Base-by-base conservation (phyloP, 805 yeast species). In the Torulaspora delbrueckii region DNA sequence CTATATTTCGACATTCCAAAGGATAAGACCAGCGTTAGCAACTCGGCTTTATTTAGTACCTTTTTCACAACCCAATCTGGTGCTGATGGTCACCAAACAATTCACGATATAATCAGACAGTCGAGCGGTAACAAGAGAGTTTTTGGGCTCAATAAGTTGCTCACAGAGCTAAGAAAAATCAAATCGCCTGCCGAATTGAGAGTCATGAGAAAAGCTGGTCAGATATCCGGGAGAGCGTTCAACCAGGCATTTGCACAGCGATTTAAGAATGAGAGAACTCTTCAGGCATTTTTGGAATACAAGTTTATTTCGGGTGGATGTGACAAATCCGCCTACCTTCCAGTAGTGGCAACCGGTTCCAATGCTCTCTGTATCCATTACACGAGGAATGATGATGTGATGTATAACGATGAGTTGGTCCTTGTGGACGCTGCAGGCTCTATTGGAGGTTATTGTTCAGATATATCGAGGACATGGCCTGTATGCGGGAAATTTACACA, bases 401-500 rank as follows among this genome's bases (percentile, higher is more conserved):
- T 93, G 51, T 76, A 77, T 46, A 75, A 77, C 35, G 88, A 82
- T 52, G 97, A 91, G 51, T 68, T 86, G 73, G 96, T 89, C 6
- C 77, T 93, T 24, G 89, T 93, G 3, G 99, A 93, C 66, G 98
- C 98, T 3, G 95, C 95, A 1, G 99, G 98, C 4, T 77, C 85
- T 40, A 64, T 84, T 35, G 99, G 98, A 33, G 97, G 97, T 1
- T 93, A 93, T 65, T 82, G 96, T 60, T 82, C 97, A 1, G 99
- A 93, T 66, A 93, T 93, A 37, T 90, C 98, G 2, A 76, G 99
- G 52, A 84, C 97, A 0, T 93, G 98, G 97, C 99, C 99, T 4
- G 83, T 81, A 39, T 76, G 76, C 31, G 87, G 95, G 2, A 70
- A 67, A 40, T 93, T 93, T 63, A 67, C 85, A 2, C 77, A 71